phyloP scores from a whole-genome alignment of 345 rosid species.

The Balakata baccata region DNA sequence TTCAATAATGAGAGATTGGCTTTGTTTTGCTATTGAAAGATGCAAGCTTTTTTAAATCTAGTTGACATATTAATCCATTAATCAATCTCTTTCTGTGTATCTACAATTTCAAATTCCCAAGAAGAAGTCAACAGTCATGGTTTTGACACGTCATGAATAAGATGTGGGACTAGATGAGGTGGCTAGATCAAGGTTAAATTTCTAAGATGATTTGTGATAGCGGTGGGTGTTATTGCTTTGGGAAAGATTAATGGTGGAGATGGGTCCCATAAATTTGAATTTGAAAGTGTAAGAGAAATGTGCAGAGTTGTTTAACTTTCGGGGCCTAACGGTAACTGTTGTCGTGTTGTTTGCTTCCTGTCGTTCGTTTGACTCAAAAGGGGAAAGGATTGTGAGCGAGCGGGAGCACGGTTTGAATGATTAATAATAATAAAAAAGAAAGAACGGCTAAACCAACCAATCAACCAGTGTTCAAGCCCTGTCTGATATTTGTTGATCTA shows the following conservation, averaged over 20 bases:
- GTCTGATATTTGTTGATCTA: too few species aligned
- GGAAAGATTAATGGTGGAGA: background rate
- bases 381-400: background rate
- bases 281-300: slow-evolving; percentile 18
- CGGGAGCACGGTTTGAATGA: background rate
- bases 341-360: background rate
- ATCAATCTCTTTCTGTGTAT: too few species aligned
- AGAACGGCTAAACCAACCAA: too few species aligned
- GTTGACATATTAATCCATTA: too few species aligned
- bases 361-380: background rate
- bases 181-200: background rate
- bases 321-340: slow-evolving; percentile 6
- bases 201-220: background rate
- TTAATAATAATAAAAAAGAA: too few species aligned
- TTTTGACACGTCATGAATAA: background rate
- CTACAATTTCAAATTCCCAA: background rate
- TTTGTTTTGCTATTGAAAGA: background rate
- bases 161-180: background rate
- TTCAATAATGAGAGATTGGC: background rate
- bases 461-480: too few species aligned
- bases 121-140: background rate
- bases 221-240: background rate
- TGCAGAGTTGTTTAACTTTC: background rate
- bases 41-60: background rate
- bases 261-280: slow-evolving; percentile 16